Base-by-base conservation (phyloP, 768 basidiomycete species). In the Pleurotus platypus region DNA sequence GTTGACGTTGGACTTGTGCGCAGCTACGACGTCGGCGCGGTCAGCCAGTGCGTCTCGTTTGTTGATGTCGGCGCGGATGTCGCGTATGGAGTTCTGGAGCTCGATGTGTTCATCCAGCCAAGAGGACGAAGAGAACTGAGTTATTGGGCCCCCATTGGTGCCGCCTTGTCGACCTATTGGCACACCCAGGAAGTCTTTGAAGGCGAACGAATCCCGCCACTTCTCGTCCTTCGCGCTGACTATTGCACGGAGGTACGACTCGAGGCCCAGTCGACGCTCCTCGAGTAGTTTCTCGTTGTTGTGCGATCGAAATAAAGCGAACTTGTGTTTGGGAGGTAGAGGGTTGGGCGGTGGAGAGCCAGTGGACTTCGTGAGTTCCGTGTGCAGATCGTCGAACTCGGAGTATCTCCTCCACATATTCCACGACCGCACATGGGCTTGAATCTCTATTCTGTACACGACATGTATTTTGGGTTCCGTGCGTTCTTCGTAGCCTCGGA, bases 351-450 rank as follows among this genome's bases (percentile, higher is more conserved):
- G 93, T 16, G 87, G 72, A n/a, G 84, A 80, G 13, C 87, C 87
- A n/a, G 83, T 82, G n/a, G 86, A 82, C 67, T 89, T 87, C 24
- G 81, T 80, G 64, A 97, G 83, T 64, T 94, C 89, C 6, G 82
- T 80, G 69, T 95, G 83, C 5, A 98, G 84, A 64, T 92, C 86
- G 66, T 82, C 86, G 73, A 98, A 98, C 73, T 97, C 94, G 43
- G 92, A 94, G 75, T 98, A 98, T 49, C 96, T 89, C 57, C 89
- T 79, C 85, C 90, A 91, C 80, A 97, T 90, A 57, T 89, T 84
- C 94, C 95, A 98, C 67, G 92, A 88, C 59, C 91, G 87, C 26
- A 94, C 90, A 56, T 92, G 86, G 5, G 93, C 93, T 63, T 90
- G 85, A 63, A 98, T 86, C 65, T 87, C 82, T 68, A 96, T 89